A percentile compares a stretch with the other conserved stretches of the same genome.
These are phyloP conservation scores for Ustilago lituana DNA, from an alignment of 1,284 basidiomycete species.

Conservation along the genomic window DNA sequence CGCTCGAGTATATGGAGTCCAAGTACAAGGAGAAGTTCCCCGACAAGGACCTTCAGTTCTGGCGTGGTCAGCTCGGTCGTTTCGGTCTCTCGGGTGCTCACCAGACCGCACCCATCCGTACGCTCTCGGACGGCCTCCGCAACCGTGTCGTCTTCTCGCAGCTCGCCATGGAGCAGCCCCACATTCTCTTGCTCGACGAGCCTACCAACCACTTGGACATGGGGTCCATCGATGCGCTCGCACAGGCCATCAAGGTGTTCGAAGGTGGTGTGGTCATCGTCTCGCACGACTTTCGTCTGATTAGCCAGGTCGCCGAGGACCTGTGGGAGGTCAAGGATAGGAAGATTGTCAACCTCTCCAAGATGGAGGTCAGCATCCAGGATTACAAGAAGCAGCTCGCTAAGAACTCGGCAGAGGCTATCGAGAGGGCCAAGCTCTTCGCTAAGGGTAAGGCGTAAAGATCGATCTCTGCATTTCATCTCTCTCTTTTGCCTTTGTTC, in stretches of 20 bases:
- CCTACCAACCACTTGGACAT: slow-evolving; percentile 92
- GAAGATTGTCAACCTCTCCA: slow-evolving; percentile 91
- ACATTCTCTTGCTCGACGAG: slow-evolving; percentile 69
- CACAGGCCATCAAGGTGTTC: slow-evolving; percentile 92
- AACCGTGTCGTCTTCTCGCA: slow-evolving; percentile 94
- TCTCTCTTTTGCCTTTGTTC: no score
- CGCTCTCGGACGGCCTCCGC: slow-evolving; percentile 89
- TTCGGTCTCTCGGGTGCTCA: slow-evolving; percentile 95
- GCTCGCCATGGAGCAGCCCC: slow-evolving; percentile 71
- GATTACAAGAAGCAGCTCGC: slow-evolving; percentile 66
- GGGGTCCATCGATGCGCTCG: slow-evolving; percentile 94
- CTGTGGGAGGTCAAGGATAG: slow-evolving; percentile 97
- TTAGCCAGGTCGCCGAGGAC: slow-evolving; percentile 74
- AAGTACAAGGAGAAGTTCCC: slow-evolving; percentile 77
- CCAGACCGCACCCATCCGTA: slow-evolving; percentile 91
- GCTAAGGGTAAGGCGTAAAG: slow-evolving; percentile 52
- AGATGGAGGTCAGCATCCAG: slow-evolving; percentile 72
- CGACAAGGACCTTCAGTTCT: slow-evolving; percentile 91
- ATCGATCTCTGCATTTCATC: not conserved
- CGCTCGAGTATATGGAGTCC: slow-evolving; percentile 91
- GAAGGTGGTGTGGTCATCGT: slow-evolving; percentile 84
- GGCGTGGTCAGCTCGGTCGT: slow-evolving; percentile 91
- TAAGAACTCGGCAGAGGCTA: slow-evolving; percentile 59
- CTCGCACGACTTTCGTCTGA: slow-evolving; percentile 64
- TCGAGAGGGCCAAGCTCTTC: slow-evolving; percentile 64